phyloP scores from a whole-genome alignment of 768 basidiomycete species.

The Boletus bicolor region DNA sequence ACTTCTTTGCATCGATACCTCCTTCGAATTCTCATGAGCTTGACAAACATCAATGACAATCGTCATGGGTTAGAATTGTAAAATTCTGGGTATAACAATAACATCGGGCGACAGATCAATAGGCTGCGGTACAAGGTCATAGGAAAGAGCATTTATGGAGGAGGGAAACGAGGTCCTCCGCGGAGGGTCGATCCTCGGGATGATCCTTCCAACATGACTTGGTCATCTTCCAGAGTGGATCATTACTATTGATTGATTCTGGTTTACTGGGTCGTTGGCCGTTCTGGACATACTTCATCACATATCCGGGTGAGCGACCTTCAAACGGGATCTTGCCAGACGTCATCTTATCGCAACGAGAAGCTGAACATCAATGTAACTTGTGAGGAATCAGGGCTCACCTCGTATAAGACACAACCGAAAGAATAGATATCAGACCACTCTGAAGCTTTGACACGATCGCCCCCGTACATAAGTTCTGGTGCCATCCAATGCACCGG shows the following conservation, averaged over 20 bases:
- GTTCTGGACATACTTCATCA: not conserved
- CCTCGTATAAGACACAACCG: conserved; percentile 32
- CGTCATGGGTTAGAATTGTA: not conserved
- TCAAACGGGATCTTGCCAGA: conserved; percentile 18
- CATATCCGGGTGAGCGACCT: not conserved
- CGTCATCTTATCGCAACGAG: conserved; percentile 14
- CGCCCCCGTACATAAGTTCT: conserved; percentile 15
- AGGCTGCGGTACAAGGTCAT: not conserved
- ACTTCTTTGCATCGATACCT: conserved; percentile 7
- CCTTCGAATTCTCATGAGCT: not conserved
- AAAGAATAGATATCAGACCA: conserved; percentile 27
- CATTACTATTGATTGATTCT: not conserved
- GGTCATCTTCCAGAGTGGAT: conserved; percentile 15
- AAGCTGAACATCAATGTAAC: not conserved
- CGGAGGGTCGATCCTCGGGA: conserved; percentile 15
- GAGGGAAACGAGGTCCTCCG: not conserved
- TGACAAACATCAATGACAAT: not conserved
- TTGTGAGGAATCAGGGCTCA: not conserved
- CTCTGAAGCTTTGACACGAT: conserved; percentile 4
- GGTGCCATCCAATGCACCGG: conserved; percentile 29
- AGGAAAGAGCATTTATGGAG: not conserved
- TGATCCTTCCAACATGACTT: conserved; percentile 6
- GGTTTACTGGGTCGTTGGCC: conserved; percentile 10
- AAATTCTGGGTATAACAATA: not conserved
- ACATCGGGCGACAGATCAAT: not conserved